Evolutionary conservation across 371 early-diverging fungal genomes (phyloP), one percentile per base, ranked within the genome.

Genomic region (Rhizomucor pusillus): DNA sequence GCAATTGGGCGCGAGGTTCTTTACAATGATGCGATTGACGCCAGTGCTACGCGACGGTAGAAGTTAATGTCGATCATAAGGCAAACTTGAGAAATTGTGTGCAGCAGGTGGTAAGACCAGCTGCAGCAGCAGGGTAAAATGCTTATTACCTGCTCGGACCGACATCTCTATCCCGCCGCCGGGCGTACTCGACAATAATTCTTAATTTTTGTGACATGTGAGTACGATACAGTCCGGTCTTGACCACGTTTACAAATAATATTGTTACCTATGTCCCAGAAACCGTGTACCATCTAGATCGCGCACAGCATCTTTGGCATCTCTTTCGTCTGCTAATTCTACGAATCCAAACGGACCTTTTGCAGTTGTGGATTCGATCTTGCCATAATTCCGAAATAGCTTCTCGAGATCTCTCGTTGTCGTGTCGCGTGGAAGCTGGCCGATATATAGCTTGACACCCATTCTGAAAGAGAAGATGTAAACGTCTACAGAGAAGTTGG

Each of bases 291-390:
- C 83, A 52, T 88, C 74, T 29, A 77, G 63, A 54, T 80, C 80
- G 39, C 81, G 74, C 40, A 88, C 82, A n/a, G 77, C 86, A 71
- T 88, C 88, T 53, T 44, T 45, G n/a, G 45, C 33, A 53, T 43
- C 45, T 45, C 45, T 43, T 53, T 19, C 44, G 53, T 44, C 53
- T 33, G 53, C 43, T 22, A 44, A 44, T 53, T 44, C 53, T 7
- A 45, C 44, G 14, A 33, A 88, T 23, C 87, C 88, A 63, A 87
- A 88, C 34, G 87, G 86, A 46, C 71, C 80, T 63, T 83, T 83
- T 44, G 87, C 66, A 22, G 77, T 85, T 46, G 83, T 73, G 49
- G 87, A 87, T 55, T 78, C 75, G 59, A 88, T 77, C 47, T 73
- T 67, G 29, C 87, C 87, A 52, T 73, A 83, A 23, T 67, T 69